Base-by-base conservation (phyloP, 805 yeast genomes). In the Ogataea henricii region DNA sequence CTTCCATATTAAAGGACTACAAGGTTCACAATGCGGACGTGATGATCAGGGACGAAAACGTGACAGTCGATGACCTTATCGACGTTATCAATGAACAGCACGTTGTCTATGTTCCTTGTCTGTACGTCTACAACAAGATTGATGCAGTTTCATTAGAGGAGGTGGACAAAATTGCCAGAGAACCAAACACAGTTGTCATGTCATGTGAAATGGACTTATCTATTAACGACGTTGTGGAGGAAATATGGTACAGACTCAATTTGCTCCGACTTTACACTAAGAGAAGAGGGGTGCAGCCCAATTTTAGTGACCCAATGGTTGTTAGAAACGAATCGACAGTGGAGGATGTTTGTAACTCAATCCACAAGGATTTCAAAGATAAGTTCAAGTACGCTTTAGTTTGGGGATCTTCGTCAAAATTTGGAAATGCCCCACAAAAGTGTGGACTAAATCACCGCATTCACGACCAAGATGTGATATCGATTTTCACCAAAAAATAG, bases 71-170 rank as follows among this genome's bases (percentile, higher is more conserved):
- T 60, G 98, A 92, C 61, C 87, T 86, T 63, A 92, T 92, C 55
- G 98, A 92, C 67, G 83, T 87, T 9, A 84, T 92, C 49, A 94
- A 94, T 65, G 95, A 88, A 39, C 81, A 80, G 49, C 96, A 89
- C 65, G 82, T 95, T 51, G 84, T 89, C 9, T 92, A 92, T 66
- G 84, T 90, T 66, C 89, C 88, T 57, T 94, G 98, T 67, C 76
- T 92, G 22, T 92, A 94, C 62, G 96, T 89, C 20, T 94, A 90
- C 74, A 92, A 94, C 74, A 92, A 92, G 76, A 81, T 92, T 40
- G 99, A 92, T 65, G 92, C 97, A 0, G 97, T 92, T 10, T 88
- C 97, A 1, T 70, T 92, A 43, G 98, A 92, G 65, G 99, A 92
- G 65, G 89, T 89, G 43, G 97, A 94, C 66, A 72, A 96, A 46